These are phyloP conservation scores for Azolla pinnata DNA, from an alignment of 75 land plant species.

Conservation along the genomic window DNA sequence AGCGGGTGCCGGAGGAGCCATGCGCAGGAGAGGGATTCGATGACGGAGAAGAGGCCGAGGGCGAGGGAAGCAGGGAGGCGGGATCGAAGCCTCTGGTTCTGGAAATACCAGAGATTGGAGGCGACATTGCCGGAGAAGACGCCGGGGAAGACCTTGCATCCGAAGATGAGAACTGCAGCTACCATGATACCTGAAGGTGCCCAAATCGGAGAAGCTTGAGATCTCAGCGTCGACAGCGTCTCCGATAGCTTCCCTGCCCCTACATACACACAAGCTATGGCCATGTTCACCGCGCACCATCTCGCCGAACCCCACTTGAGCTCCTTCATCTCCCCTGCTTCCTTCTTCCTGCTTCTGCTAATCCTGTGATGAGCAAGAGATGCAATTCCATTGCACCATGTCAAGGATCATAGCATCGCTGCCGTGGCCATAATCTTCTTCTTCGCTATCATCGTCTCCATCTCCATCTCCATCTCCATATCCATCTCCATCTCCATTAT, in stretches of 20 bases:
- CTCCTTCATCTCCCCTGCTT: background rate
- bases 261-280: constrained; percentile 19
- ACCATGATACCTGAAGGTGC: constrained; percentile 38
- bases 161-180: constrained; percentile 34
- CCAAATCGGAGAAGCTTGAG: constrained; percentile 34
- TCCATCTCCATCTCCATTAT: too few relatives aligned
- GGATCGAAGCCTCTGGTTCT: background rate
- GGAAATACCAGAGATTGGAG: constrained; percentile 36
- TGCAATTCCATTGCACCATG: too few relatives aligned
- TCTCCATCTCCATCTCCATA: too few relatives aligned
- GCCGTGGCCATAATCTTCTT: too few relatives aligned
- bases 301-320: constrained; percentile 9
- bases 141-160: constrained; percentile 26
- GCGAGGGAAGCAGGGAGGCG: constrained; percentile 18
- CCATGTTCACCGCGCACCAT: constrained; percentile 20
- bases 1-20: constrained; percentile 39
- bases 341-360: constrained; percentile 46
- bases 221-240: constrained; percentile 16
- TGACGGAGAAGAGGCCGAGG: constrained; percentile 26
- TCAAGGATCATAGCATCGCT: too few relatives aligned
- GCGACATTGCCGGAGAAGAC: constrained; percentile 26
- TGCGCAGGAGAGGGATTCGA: constrained; percentile 30
- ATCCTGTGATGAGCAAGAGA: constrained; percentile 98
- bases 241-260: constrained; percentile 27
- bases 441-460: too few relatives aligned